phyloP scores from a whole-genome alignment of 768 basidiomycete genomes.

The Piloderma croceum region DNA sequence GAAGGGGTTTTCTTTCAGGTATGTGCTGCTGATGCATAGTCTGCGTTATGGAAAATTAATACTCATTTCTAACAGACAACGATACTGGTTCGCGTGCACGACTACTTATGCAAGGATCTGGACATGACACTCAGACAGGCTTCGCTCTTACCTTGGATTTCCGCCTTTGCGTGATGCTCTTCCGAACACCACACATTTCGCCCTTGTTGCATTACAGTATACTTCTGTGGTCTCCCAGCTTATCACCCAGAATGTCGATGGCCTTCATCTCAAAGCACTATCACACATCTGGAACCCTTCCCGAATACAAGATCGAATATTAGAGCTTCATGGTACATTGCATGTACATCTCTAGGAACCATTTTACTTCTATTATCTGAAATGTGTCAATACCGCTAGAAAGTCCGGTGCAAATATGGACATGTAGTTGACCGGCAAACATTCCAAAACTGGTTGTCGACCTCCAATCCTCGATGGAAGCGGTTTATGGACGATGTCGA shows the following conservation, averaged over 20 bases:
- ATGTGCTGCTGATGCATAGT: conserved; percentile 15
- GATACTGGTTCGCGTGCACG: conserved; percentile 66
- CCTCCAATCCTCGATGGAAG: conserved; percentile 76
- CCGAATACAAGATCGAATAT: conserved; percentile 39
- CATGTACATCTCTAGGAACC: conserved; percentile 47
- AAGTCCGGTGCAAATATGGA: conserved; percentile 70
- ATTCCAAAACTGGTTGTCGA: conserved; percentile 72
- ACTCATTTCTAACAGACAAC: conserved; percentile 45
- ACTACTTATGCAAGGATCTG: too few relatives aligned
- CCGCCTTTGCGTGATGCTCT: conserved; percentile 75
- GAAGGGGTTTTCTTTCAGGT: conserved; percentile 71
- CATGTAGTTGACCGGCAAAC: conserved; percentile 60
- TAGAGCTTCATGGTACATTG: conserved; percentile 87
- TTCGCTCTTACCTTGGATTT: conserved; percentile 81
- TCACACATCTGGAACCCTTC: conserved; percentile 35
- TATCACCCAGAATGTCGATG: conserved; percentile 94
- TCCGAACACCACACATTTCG: conserved; percentile 87
- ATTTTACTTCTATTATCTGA: neutral
- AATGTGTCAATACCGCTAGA: conserved; percentile 32
- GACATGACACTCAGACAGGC: too few relatives aligned
- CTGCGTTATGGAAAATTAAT: conserved; percentile 1
- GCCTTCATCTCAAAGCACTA: conserved; percentile 81
- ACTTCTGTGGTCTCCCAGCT: conserved; percentile 52
- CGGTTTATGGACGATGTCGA: conserved; percentile 61
- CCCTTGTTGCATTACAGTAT: conserved; percentile 77